A percentile compares a stretch with the other conserved stretches of the same genome.
Conservation (phyloP, 257 asterid species). For the Nicotiana tomentosiformis region DNA sequence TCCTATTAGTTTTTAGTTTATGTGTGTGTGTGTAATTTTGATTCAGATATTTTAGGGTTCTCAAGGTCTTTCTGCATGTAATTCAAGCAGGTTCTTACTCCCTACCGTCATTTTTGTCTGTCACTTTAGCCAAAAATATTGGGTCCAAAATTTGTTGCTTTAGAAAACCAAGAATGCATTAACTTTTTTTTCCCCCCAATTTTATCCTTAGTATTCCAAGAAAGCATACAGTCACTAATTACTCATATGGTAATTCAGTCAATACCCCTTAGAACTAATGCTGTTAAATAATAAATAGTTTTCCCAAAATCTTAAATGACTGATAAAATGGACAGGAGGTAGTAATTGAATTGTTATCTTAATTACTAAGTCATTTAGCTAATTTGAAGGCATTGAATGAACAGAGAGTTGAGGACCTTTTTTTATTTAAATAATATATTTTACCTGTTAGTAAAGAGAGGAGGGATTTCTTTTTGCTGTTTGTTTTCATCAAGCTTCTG, state of each 20-base stretch:
- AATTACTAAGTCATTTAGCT: background rate
- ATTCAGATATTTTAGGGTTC: conserved; percentile 1
- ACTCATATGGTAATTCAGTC: too few relatives aligned
- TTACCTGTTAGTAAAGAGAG: background rate
- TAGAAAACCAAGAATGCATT: background rate
- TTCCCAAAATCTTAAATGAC: background rate
- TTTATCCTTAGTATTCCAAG: background rate
- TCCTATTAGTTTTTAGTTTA: too few relatives aligned
- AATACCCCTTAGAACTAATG: too few relatives aligned
- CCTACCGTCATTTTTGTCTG: background rate
- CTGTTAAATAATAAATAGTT: too few relatives aligned
- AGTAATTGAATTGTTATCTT: background rate
- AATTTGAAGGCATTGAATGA: background rate
- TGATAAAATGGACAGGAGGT: background rate
- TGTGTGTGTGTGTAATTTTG: background rate
- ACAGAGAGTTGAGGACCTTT: background rate
- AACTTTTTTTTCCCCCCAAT: background rate
- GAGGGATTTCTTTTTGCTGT: background rate
- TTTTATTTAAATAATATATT: background rate
- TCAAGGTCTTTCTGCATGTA: conserved; percentile 12
- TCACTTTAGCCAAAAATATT: background rate
- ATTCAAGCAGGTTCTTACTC: background rate
- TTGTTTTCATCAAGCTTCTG: background rate
- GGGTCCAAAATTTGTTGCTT: background rate
- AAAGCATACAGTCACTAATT: background rate